Conservation (phyloP, 345 rosid species). For the Aurinia saxatilis region DNA sequence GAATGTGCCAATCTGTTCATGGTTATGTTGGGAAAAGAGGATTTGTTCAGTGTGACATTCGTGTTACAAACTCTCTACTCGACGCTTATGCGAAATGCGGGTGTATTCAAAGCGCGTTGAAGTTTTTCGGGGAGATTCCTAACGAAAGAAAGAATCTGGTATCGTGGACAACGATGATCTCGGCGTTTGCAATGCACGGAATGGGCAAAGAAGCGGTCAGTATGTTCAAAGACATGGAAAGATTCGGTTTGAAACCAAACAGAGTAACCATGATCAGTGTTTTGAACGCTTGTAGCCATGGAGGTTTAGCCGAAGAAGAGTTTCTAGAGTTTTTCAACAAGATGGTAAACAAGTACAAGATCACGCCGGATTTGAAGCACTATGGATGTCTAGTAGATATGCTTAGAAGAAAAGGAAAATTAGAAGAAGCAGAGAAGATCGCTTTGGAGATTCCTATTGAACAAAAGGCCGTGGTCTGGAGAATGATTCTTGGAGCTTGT, state of each 20-base stretch:
- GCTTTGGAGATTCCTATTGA: slow-evolving; percentile 53
- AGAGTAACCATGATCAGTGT: slow-evolving; percentile 69
- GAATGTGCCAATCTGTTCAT: slow-evolving; percentile 52
- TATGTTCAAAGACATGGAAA: slow-evolving; percentile 54
- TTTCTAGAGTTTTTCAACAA: slow-evolving; percentile 54
- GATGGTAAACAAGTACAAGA: slow-evolving; percentile 45
- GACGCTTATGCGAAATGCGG: slow-evolving; percentile 80
- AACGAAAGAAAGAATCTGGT: slow-evolving; percentile 49
- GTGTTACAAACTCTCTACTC: slow-evolving; percentile 55
- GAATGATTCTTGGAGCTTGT: slow-evolving; percentile 77
- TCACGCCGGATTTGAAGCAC: slow-evolving; percentile 59
- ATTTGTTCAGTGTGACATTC: slow-evolving; percentile 46
- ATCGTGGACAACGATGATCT: slow-evolving; percentile 76
- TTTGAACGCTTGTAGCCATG: slow-evolving; percentile 84
- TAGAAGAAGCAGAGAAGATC: slow-evolving; percentile 70
- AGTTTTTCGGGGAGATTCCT: slow-evolving; percentile 44
- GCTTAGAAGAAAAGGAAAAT: slow-evolving; percentile 72
- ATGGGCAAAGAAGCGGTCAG: slow-evolving; percentile 67
- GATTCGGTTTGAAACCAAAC: slow-evolving; percentile 47
- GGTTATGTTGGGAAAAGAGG: slow-evolving; percentile 53
- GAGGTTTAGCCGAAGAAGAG: slow-evolving; percentile 56
- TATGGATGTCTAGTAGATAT: slow-evolving; percentile 76
- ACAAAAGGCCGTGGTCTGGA: slow-evolving; percentile 59
- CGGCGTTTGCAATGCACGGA: slow-evolving; percentile 80
- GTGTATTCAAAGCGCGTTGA: slow-evolving; percentile 47